A percentile compares a stretch with the other conserved stretches of the same genome.
These are phyloP conservation scores for Elsinoe arachidis DNA, from an alignment of 2,329 filamentous ascomycete genomes.

Conservation along the genomic window DNA sequence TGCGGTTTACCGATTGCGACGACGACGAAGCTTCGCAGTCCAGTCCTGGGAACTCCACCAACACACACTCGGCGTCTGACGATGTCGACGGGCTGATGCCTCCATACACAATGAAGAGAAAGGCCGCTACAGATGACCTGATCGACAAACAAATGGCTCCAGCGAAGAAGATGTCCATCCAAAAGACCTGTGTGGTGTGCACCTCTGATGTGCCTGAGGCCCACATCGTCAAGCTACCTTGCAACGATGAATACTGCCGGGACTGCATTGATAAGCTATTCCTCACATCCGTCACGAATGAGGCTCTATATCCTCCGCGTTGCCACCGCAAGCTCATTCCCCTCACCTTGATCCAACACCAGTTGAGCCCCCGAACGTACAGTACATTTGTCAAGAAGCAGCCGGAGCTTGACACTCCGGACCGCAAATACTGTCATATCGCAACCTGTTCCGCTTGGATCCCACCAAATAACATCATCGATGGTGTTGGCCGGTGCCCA, in stretches of 20 bases:
- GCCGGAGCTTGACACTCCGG: constrained; percentile 38
- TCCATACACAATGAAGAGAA: too few species aligned
- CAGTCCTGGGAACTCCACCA: too few species aligned
- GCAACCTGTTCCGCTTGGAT: constrained; percentile 41
- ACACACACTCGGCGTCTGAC: too few species aligned
- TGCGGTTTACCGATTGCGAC: too few species aligned
- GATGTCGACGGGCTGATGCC: too few species aligned
- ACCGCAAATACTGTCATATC: constrained; percentile 44
- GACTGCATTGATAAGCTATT: constrained; percentile 40
- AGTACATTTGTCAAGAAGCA: constrained; percentile 35
- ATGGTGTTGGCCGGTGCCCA: constrained; percentile 33
- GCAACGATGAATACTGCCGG: constrained; percentile 38
- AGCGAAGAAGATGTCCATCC: background rate
- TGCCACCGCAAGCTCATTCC: constrained; percentile 42
- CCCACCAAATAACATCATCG: constrained; percentile 23
- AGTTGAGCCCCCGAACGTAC: constrained; percentile 30
- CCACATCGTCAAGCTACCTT: background rate
- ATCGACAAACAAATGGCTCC: background rate
- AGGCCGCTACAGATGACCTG: background rate
- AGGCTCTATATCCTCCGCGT: constrained; percentile 45
- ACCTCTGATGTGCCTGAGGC: background rate
- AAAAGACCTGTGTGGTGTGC: background rate
- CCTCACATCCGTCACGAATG: constrained; percentile 33
- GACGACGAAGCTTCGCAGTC: too few species aligned
- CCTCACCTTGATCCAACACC: constrained; percentile 23